Conservation (phyloP, 2,329 filamentous ascomycete genomes). For the Pyrenochaeta sp. region DNA sequence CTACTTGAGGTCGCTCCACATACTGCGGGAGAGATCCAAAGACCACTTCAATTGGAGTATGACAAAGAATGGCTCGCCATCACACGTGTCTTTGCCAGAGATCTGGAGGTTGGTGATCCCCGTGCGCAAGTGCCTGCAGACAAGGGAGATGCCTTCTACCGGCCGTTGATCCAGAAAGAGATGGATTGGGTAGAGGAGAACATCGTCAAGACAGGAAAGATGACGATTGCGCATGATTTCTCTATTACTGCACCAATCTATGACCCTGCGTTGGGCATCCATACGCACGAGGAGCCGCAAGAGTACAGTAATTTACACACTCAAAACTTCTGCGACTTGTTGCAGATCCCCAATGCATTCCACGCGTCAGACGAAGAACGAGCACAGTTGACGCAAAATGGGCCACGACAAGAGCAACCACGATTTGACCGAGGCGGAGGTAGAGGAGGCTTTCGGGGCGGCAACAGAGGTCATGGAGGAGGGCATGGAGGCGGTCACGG, state of each 20-base stretch:
- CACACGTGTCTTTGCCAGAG: constrained; percentile 76
- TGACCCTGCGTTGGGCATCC: constrained; percentile 63
- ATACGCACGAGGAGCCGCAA: constrained; percentile 68
- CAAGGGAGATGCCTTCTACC: constrained; percentile 73
- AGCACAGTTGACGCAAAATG: constrained; percentile 35
- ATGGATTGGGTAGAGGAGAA: constrained; percentile 83
- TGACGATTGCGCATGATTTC: constrained; percentile 82
- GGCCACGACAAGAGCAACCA: constrained; percentile 37
- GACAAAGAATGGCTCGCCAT: constrained; percentile 97
- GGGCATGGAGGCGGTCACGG: constrained; percentile 34
- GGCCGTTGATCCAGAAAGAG: constrained; percentile 71
- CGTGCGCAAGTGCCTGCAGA: constrained; percentile 63
- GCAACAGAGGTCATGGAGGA: constrained; percentile 31
- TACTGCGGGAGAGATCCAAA: constrained; percentile 33
- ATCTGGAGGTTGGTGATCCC: constrained; percentile 65
- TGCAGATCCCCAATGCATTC: constrained; percentile 80
- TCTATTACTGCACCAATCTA: constrained; percentile 76
- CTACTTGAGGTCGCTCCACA: constrained; percentile 63
- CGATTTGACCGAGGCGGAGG: constrained; percentile 34
- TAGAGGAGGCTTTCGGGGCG: constrained; percentile 36
- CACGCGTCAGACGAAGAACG: constrained; percentile 75
- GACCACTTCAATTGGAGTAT: constrained; percentile 73
- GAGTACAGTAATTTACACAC: constrained; percentile 93
- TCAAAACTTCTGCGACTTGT: constrained; percentile 76
- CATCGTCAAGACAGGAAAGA: constrained; percentile 66